Conservation (phyloP, 1,284 basidiomycete species). For the Malassezia brasiliensis region DNA sequence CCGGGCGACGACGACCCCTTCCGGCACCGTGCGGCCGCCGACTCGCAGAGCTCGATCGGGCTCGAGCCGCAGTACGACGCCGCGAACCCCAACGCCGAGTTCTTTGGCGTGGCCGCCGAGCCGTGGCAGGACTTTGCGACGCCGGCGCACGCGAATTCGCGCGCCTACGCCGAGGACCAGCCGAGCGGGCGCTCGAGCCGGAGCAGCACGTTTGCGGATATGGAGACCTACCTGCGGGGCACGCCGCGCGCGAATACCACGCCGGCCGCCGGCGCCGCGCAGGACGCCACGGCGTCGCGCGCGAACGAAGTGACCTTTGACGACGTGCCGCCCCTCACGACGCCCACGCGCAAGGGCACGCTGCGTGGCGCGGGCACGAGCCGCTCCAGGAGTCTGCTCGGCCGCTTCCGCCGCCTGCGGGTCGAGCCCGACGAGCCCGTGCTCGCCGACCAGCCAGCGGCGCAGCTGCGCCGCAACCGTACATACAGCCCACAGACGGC, state of each 20-base stretch:
- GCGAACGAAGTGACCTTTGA: not conserved
- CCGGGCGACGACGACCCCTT: not conserved
- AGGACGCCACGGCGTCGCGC: not conserved
- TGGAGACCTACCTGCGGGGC: conserved; percentile 15
- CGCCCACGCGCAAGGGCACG: not conserved
- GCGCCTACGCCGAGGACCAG: not conserved
- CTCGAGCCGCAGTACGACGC: conserved; percentile 5
- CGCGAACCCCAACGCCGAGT: conserved; percentile 38
- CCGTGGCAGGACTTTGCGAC: conserved; percentile 46
- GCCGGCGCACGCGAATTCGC: conserved; percentile 15
- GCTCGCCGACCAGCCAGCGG: not conserved
- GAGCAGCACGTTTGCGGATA: conserved; percentile 8
- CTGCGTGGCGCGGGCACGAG: not conserved
- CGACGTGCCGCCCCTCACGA: not conserved
- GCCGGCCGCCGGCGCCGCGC: not conserved
- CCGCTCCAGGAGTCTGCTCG: conserved; percentile 13
- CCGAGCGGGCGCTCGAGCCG: not conserved
- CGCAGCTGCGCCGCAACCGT: not conserved
- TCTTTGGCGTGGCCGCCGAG: conserved; percentile 41
- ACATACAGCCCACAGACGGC: not conserved
- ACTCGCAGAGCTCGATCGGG: not conserved
- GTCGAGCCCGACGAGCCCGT: conserved; percentile 5
- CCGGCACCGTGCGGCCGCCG: conserved; percentile 12
- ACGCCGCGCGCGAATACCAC: not conserved
- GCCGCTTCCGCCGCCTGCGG: conserved; percentile 7